Evolutionary conservation across 1,139 yeast genomes (phyloP), one percentile per base, ranked within the genome.

Genomic region (Taiozyma onychis): DNA sequence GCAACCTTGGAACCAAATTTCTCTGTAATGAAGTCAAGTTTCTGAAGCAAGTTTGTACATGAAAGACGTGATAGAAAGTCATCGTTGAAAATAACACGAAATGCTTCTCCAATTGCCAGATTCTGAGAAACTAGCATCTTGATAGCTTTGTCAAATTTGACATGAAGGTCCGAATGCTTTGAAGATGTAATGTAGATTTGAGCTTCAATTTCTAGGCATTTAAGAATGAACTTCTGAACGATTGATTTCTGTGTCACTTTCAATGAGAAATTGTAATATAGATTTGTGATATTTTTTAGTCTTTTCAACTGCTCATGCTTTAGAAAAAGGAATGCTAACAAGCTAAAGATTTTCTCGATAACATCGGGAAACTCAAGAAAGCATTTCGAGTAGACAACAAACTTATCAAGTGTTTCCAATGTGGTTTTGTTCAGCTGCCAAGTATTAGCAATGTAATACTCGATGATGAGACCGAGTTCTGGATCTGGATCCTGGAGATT

Each of bases 241-340:
- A 49, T 47, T 5, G 48, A 32, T 9, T 45, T 44, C 3, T 57
- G 50, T 5, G 61, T 52, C 2, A 53, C 22, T 13, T 48, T 49
- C 8, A 61, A 39, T 50, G 59, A 63, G 10, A 55, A 48, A 49
- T 68, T 68, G 43, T 64, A 68, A 13, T 63, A 51, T 18, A 69
- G 54, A 47, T 65, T 69, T 4, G 66, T 60, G 4, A 70, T 50
- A 50, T 68, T 69, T 13, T 55, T 54, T 26, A 67, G 37, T 47
- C 71, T 59, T 48, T 66, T 65, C 24, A 44, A 47, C 26, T 67
- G 69, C 7, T 51, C 42, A 16, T 49, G 30, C 10, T 22, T 45
- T 4, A 39, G 3, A 14, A 56, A 56, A 3, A 57, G n/a, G 8
- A 13, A 3, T 11, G 26, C n/a, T 3, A 58, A 24, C 8, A 28